Evolutionary conservation across 2,329 filamentous ascomycete species (phyloP).

Genomic region (Aspergillus transmontanensis): DNA sequence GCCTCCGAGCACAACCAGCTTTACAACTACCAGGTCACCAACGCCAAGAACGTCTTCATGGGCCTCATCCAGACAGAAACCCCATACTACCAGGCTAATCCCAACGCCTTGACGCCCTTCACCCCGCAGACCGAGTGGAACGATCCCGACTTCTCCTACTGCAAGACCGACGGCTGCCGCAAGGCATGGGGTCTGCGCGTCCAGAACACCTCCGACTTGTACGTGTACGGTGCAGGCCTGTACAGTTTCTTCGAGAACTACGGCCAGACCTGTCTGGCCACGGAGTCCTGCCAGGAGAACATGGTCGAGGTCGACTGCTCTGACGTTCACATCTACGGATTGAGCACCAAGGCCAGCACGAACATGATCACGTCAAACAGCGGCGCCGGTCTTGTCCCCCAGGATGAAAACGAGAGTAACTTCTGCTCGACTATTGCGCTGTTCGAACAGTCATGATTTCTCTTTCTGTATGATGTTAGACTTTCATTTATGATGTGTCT

Average conservation of each 20-base stretch:
- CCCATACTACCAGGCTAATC: slow-evolving; percentile 81
- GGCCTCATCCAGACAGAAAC: slow-evolving; percentile 87
- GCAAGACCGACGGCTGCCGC: slow-evolving; percentile 60
- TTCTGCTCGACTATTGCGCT: slow-evolving; percentile 49
- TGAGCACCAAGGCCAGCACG: slow-evolving; percentile 73
- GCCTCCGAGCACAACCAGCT: slow-evolving; percentile 61
- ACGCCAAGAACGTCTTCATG: slow-evolving; percentile 79
- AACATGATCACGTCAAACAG: slow-evolving; percentile 66
- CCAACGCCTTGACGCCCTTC: slow-evolving; percentile 62
- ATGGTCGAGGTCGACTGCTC: slow-evolving; percentile 74
- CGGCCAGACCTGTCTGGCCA: slow-evolving; percentile 66
- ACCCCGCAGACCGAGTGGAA: slow-evolving; percentile 38
- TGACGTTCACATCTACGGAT: slow-evolving; percentile 64
- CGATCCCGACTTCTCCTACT: slow-evolving; percentile 68
- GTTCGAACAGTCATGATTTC: slow-evolving; percentile 37
- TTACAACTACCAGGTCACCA: slow-evolving; percentile 81
- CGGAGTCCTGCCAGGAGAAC: slow-evolving; percentile 73
- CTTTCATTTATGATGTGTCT: background rate
- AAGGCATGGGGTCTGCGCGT: slow-evolving; percentile 79
- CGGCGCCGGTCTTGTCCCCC: slow-evolving; percentile 38
- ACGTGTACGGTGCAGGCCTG: slow-evolving; percentile 72
- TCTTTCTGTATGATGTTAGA: background rate
- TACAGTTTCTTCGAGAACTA: slow-evolving; percentile 89
- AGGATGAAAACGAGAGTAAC: slow-evolving; percentile 45
- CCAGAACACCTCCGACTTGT: slow-evolving; percentile 66